Evolutionary conservation across 2,329 filamentous ascomycete species (phyloP), one percentile per base, ranked within the genome.

Genomic region (Diplodia mutila): DNA sequence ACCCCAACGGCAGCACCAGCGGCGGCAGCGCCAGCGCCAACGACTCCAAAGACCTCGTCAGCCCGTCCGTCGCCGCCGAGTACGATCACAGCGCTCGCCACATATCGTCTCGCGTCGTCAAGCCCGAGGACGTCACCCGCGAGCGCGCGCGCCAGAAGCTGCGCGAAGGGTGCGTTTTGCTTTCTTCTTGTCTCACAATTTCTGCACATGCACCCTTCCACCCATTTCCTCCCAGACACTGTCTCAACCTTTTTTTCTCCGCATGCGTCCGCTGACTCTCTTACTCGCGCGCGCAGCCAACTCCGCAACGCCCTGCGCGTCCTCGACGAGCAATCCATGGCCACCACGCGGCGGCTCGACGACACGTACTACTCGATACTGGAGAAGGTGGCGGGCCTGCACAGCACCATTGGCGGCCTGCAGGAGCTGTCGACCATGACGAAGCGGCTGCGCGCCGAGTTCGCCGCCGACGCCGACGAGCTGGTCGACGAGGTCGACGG

Each of bases 281-380:
- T 59, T 23, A 9, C n/a, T 14, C 27, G 32, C 37, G 16, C 18
- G 11, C n/a, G 18, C 39, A 80, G 78, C 57, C 77, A 82, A 63
- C 75, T 84, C 9, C 76, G 78, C 7, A 68, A 72, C 23, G 77
- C 79, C 25, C 73, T 84, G 11, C 77, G 80, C 63, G 71, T 70
- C 59, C 82, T 93, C 12, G 85, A 84, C 71, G 80, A 84, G 37
- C 84, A 89, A 75, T 90, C 90, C 25, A 84, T 87, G 66, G 79
- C 83, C 25, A 87, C 89, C 27, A 91, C 89, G 18, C 84, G 85
- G 69, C 85, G 85, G 39, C 85, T 94, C 51, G 91, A 94, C 75
- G 87, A 90, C 68, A 89, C 89, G 3, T 94, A 93, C 79, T 91
- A 91, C 70, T 86, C 87, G 0, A 85, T 93, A 11, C 82, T 93